phyloP scores from a whole-genome alignment of 73 alveolate species.

The Paramecium pentaurelia region DNA sequence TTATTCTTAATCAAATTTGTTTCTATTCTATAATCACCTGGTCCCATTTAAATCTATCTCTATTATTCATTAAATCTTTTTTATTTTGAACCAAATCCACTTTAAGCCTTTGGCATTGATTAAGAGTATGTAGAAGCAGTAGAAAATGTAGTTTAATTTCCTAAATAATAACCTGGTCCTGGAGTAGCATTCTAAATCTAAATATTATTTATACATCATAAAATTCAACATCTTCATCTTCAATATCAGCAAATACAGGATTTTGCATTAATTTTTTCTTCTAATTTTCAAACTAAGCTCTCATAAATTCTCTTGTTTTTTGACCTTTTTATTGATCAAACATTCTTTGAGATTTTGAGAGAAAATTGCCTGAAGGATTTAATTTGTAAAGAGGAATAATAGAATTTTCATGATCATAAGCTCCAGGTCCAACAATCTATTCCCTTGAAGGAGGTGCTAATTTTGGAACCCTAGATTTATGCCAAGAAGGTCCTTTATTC shows the following conservation, averaged over 20 bases:
- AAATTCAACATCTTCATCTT: conserved; percentile 42
- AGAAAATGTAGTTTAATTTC: background rate
- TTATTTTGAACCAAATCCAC: conserved; percentile 18
- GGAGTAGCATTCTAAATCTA: conserved; percentile 26
- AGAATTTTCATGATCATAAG: conserved; percentile 37
- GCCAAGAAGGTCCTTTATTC: conserved; percentile 47
- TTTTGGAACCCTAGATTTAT: conserved; percentile 31
- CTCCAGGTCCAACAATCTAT: conserved; percentile 57
- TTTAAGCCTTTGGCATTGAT: background rate
- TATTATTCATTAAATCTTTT: conserved; percentile 23
- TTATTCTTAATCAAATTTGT: background rate
- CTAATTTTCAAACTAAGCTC: background rate
- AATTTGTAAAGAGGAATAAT: conserved; percentile 3
- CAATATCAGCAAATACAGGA: conserved; percentile 46
- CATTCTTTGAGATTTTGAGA: conserved; percentile 53
- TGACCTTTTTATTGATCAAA: conserved; percentile 12
- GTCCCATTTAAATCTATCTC: background rate
- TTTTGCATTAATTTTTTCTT: background rate
- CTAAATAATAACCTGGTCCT: background rate
- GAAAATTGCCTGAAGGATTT: conserved; percentile 53
- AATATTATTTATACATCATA: background rate
- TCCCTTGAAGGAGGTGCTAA: background rate
- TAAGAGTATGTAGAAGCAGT: conserved; percentile 2
- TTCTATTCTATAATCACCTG: conserved; percentile 6
- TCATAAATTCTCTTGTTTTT: conserved; percentile 3